Base-by-base conservation (phyloP, 2,329 filamentous ascomycete species). In the Ramularia endophylla region DNA sequence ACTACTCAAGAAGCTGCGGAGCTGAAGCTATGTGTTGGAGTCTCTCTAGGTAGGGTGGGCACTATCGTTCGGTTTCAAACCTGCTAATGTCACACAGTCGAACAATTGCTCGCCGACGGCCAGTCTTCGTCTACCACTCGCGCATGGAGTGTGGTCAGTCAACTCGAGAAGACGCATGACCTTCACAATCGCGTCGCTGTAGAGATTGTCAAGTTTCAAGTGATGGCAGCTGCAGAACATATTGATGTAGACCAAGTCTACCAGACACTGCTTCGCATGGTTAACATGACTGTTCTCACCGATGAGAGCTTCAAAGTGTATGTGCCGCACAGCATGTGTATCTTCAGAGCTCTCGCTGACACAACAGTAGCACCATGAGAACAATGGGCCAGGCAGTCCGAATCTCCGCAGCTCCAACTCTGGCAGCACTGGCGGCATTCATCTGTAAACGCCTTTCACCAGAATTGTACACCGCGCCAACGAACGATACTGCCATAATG, bases 151-250 rank as follows among this genome's bases (percentile, higher is more conserved):
- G 62, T 85, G 28, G 61, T 87, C n/a, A 63, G 67, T 12, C 64
- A 73, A n/a, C 65, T 92, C 19, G 78, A 83, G 51, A 66, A 71
- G n/a, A 75, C 81, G 44, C 66, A 83, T 25, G 78, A 78, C 13
- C 43, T 56, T 2, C 73, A 82, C 46, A 80, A 80, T 32, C 55
- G 57, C 45, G 71, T 84, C 17, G 65, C 83, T 0, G 76, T 89
- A 2, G 64, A 79, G 4, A 66, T 90, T 5, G 68, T 92, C 45
- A 80, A 77, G 43, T 70, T 94, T 2, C 81, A 87, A 50, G 54
- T 87, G 8, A 65, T 88, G 1, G 73, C 72, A n/a, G 56, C 51
- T n/a, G 58, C 64, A 20, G 39, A 52, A 11, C 51, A 52, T 0
- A 47, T 67, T 2, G 59, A 74, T 42, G 40, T 50, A 5, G 54